Evolutionary conservation across 1,284 basidiomycete species (phyloP).

Genomic region (Xerocomus cyaneibrunnescens): DNA sequence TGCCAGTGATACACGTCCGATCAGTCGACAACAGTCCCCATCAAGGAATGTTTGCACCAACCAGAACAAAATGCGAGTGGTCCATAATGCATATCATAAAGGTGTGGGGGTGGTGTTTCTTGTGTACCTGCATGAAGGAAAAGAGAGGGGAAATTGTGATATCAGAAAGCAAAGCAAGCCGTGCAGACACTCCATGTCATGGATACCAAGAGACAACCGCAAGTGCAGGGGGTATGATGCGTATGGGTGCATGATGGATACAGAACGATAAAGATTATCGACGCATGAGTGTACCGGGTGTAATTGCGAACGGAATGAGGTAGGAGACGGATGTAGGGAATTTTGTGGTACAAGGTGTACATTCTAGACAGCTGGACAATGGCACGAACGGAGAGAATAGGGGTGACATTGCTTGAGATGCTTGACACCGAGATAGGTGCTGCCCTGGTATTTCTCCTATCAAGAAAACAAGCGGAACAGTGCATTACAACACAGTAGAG

Average conservation of each 20-base stretch:
- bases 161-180: constrained; percentile 12
- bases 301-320: constrained; percentile 17
- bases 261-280: constrained; percentile 37
- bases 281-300: constrained; percentile 32
- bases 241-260: constrained; percentile 37
- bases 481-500: constrained; percentile 33
- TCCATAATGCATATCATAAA: constrained; percentile 36
- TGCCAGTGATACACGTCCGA: constrained; percentile 16
- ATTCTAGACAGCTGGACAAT: constrained; percentile 9
- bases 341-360: constrained; percentile 28
- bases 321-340: constrained; percentile 8
- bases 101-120: constrained; percentile 17
- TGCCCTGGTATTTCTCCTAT: constrained; percentile 34
- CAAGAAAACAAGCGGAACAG: constrained; percentile 31
- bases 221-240: constrained; percentile 27
- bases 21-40: constrained; percentile 20
- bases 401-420: constrained; percentile 6
- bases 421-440: constrained; percentile 20
- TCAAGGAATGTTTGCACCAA: constrained; percentile 20
- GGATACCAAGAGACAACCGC: constrained; percentile 21
- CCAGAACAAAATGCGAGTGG: constrained; percentile 28
- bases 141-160: constrained; percentile 14
- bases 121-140: constrained; percentile 24
- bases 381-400: constrained; percentile 8
- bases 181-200: constrained; percentile 17